Conservation (phyloP, 495 filamentous ascomycete genomes). For the Elaphomyces granulatus region DNA sequence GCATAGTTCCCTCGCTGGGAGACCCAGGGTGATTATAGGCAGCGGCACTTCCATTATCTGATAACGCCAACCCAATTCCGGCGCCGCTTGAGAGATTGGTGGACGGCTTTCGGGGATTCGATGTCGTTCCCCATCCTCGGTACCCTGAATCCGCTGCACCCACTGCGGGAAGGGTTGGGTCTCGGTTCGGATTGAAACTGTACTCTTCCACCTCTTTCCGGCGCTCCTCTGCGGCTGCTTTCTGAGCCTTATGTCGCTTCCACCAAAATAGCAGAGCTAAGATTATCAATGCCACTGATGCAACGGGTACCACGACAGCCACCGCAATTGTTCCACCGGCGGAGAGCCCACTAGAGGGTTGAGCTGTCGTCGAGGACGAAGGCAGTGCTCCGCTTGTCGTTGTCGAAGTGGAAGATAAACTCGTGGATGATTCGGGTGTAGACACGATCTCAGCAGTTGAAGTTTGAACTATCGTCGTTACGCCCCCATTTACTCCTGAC, state of each 20-base stretch:
- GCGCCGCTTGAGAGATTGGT: slow-evolving; percentile 74
- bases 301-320: slow-evolving; percentile 87
- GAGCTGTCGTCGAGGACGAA: slow-evolving; percentile 10
- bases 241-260: slow-evolving; percentile 71
- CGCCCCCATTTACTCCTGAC: too few relatives aligned
- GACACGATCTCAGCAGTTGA: slow-evolving; percentile 7
- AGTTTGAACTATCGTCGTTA: too few relatives aligned
- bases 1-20: slow-evolving; percentile 49
- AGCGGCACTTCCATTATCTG: slow-evolving; percentile 45
- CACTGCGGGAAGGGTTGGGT: slow-evolving; percentile 66
- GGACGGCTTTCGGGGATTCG: slow-evolving; percentile 67
- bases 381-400: slow-evolving; percentile 17
- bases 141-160: slow-evolving; percentile 54
- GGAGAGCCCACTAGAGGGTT: slow-evolving; percentile 34
- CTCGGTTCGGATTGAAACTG: slow-evolving; percentile 87
- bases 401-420: slow-evolving; percentile 16
- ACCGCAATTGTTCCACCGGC: slow-evolving; percentile 66
- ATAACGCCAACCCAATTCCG: slow-evolving; percentile 54
- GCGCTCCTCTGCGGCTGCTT: slow-evolving; percentile 70
- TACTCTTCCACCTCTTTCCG: slow-evolving; percentile 95
- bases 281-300: slow-evolving; percentile 70
- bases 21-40: slow-evolving; percentile 47
- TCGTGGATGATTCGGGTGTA: slow-evolving; percentile 7
- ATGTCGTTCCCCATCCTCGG: slow-evolving; percentile 87
- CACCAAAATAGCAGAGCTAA: slow-evolving; percentile 66